Evolutionary conservation across 2,329 filamentous ascomycete species (phyloP).

Genomic region (Ophiobolus disseminans): DNA sequence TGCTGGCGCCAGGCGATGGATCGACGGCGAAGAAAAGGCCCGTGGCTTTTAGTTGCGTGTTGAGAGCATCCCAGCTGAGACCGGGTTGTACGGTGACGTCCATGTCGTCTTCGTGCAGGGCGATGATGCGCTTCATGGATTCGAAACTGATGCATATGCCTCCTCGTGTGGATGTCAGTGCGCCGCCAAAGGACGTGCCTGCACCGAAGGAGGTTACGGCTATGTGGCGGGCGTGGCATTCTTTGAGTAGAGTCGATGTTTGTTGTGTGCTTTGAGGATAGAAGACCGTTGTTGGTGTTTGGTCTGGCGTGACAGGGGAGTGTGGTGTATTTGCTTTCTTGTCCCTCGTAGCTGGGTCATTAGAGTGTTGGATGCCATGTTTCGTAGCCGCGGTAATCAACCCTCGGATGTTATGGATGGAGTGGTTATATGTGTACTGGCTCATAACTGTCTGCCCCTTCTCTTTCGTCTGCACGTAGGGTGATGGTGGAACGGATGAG

Average conservation of each 20-base stretch:
- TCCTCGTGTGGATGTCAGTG: constrained; percentile 78
- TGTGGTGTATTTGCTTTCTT: constrained; percentile 32
- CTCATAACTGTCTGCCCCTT: neutral
- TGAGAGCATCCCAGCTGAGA: constrained; percentile 82
- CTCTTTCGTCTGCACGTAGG: no score
- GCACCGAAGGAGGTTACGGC: constrained; percentile 88
- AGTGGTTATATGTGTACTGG: constrained; percentile 22
- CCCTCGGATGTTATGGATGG: constrained; percentile 8
- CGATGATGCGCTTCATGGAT: constrained; percentile 82
- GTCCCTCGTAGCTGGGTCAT: constrained; percentile 9
- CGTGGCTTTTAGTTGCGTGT: constrained; percentile 69
- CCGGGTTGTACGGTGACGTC: constrained; percentile 66
- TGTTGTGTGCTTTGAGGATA: constrained; percentile 79
- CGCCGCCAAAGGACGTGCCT: constrained; percentile 86
- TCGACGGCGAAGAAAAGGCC: constrained; percentile 91
- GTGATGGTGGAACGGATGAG: no score
- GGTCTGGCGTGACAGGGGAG: constrained; percentile 30
- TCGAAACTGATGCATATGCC: constrained; percentile 86
- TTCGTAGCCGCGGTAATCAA: constrained; percentile 4
- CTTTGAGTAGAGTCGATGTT: constrained; percentile 79
- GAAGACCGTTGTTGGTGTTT: constrained; percentile 65
- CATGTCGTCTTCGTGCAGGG: constrained; percentile 73
- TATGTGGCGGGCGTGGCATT: constrained; percentile 78
- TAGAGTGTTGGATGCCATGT: constrained; percentile 17
- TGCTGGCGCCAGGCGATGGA: constrained; percentile 88